phyloP scores from a whole-genome alignment of 805 yeast species.

The Wickerhamiella sergipiensis region DNA sequence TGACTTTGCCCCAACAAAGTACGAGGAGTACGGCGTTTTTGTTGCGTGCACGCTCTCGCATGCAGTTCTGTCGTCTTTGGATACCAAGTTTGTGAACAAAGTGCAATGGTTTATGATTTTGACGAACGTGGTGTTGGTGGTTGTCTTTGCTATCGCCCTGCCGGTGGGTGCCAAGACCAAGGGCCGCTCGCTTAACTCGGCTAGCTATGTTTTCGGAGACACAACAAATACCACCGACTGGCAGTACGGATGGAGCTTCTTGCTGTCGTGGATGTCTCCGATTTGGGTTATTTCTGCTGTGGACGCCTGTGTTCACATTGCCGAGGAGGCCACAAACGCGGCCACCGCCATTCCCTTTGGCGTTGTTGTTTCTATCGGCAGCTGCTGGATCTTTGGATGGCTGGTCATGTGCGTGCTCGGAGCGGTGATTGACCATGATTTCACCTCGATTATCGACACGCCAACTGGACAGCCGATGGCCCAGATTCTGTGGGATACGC shows the following conservation, averaged over 20 bases:
- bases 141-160: conserved; percentile 43
- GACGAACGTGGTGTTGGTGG: conserved; percentile 37
- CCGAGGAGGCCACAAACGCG: conserved; percentile 57
- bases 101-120: conserved; percentile 44
- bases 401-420: conserved; percentile 36
- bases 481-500: conserved; percentile 36
- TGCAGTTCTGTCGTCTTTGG: conserved; percentile 38
- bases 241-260: conserved; percentile 45
- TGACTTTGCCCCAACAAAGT: conserved; percentile 38
- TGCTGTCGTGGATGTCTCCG: conserved; percentile 31
- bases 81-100: conserved; percentile 41
- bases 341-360: conserved; percentile 50
- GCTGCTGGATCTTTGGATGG: conserved; percentile 46
- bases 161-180: conserved; percentile 34
- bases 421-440: conserved; percentile 37
- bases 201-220: conserved; percentile 39
- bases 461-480: conserved; percentile 46
- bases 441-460: conserved; percentile 29
- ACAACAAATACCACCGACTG: conserved; percentile 44
- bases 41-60: conserved; percentile 45
- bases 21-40: conserved; percentile 48
- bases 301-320: conserved; percentile 54
- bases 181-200: conserved; percentile 30
- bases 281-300: conserved; percentile 47
- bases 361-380: conserved; percentile 40